Evolutionary conservation across 2,329 filamentous ascomycete species (phyloP), one percentile per base, ranked within the genome.

Genomic region (Aspergillus caelatus): DNA sequence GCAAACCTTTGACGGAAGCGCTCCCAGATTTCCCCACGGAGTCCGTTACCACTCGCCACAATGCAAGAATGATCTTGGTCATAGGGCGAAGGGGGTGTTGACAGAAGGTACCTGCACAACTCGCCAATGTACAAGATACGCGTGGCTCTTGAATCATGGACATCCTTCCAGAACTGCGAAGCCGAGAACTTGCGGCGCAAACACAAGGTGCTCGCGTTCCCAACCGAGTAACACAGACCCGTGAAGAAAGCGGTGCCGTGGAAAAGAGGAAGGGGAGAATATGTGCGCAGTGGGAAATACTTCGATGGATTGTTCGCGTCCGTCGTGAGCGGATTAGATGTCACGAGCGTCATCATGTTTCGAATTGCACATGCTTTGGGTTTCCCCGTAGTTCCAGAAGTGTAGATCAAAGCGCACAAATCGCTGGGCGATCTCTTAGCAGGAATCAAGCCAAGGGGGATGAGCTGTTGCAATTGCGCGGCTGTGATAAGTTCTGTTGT

Each of bases 181-280:
- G 79, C 75, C 16, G 80, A 82, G 70, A 83, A 83, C 60, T 81
- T 83, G 16, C 80, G 77, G 28, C 77, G 73, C 4, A 83, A 68
- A 58, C 80, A 82, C 39, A 84, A 68, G 0, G 81, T 82, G 5
- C 76, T 76, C 7, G 71, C 71, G 12, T 72, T 79, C 4, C 80
- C 80, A 5, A 82, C 65, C 1, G 73, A 73, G 61, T 80, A 79
- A 46, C 75, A 79, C 7, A 83, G 19, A 1, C 80, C 81, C 0
- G 77, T 79, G 60, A 83, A 82, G 62, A 82, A 78, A 7, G 78
- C 81, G 0, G 82, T 84, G 55, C 80, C 82, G 68, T 84, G 82
- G 71, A 83, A 84, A 19, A 84, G 73, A 0, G 82, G 82, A 10
- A 84, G 74, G 9, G 80, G 74, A 3, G 79, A 83, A 64, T 83